Base-by-base conservation (phyloP, 2,329 filamentous ascomycete genomes). In the Aspergillus eucalypticola region DNA sequence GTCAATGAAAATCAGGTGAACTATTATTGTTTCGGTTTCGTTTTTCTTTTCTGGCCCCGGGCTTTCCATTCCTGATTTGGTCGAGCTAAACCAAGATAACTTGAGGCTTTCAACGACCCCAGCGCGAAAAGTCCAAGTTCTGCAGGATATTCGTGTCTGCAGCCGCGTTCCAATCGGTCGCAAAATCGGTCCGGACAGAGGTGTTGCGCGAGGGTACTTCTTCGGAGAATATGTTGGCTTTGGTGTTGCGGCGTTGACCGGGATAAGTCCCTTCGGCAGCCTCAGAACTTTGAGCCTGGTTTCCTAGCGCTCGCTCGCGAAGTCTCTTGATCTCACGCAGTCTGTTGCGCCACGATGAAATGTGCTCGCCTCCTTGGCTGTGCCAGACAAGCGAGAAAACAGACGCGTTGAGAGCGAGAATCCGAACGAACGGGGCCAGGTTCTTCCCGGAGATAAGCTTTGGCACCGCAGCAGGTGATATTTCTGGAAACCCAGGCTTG, bases 341-440 rank as follows among this genome's bases (percentile, higher is more conserved):
- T 52, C 95, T 88, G 68, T 89, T 91, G 60, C 92, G 88, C 95
- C 95, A 98, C 8, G 91, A 91, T 10, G 92, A 95, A 29, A 95
- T 84, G 70, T 96, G 88, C 73, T 96, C 92, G 59, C 90, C 90
- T 5, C 88, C 89, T 64, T 76, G 74, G 32, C 90, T 69, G 50
- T 86, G 86, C 92, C 94, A 97, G n/a, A 97, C 93, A 48, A 90
- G 85, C 2, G 90, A 92, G 75, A 98, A 97, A 8, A 98, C 91
- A 13, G 91, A 96, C 0, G 95, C 93, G 71, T 97, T 98, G 63
- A 99, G 85, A 0, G 94, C 92, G 17, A 98, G 82, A 50, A 96
- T 87, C 39, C 95, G 88, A 56, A 97, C 90, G 72, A 97, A 96
- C 8, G 88, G 85, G 0, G 93, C 90, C 8, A 99, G 82, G 11